Conservation (phyloP, 345 rosid genomes). For the Camelina neglecta region DNA sequence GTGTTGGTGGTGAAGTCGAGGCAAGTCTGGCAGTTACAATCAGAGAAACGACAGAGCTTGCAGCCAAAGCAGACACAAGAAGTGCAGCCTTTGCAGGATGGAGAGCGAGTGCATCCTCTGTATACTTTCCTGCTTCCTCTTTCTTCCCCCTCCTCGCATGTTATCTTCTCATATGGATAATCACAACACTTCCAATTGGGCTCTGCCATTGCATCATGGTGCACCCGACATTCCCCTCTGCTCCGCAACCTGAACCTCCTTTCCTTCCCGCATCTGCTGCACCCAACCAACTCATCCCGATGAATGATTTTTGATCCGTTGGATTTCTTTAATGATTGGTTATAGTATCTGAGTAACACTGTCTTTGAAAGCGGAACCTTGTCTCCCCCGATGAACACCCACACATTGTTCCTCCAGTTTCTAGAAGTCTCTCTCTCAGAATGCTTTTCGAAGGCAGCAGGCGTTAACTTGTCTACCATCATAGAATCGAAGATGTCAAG, state of each 20-base stretch:
- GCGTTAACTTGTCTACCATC: constrained; percentile 68
- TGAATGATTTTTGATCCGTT: constrained; percentile 46
- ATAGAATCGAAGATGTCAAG: constrained; percentile 40
- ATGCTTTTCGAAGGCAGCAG: constrained; percentile 97
- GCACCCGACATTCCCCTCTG: constrained; percentile 76
- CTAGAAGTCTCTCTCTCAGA: constrained; percentile 89
- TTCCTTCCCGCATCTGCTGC: constrained; percentile 79
- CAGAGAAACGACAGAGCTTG: constrained; percentile 79
- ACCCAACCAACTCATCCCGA: constrained; percentile 82
- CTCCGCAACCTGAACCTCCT: constrained; percentile 82
- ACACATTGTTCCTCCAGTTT: constrained; percentile 90
- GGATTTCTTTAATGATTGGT: constrained; percentile 50
- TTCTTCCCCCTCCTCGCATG: constrained; percentile 71
- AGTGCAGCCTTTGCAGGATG: constrained; percentile 94
- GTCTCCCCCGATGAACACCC: constrained; percentile 83
- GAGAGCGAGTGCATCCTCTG: constrained; percentile 81
- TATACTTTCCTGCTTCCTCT: constrained; percentile 86
- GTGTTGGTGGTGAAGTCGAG: constrained; percentile 67
- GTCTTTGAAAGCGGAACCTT: constrained; percentile 92
- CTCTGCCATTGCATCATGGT: constrained; percentile 85
- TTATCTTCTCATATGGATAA: constrained; percentile 68
- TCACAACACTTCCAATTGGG: constrained; percentile 84
- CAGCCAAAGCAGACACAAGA: constrained; percentile 98
- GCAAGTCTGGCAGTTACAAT: constrained; percentile 97
- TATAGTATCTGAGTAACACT: constrained; percentile 83